phyloP scores from a whole-genome alignment of 202 grass and related monocot species.

The Tripidium arundinaceum region DNA sequence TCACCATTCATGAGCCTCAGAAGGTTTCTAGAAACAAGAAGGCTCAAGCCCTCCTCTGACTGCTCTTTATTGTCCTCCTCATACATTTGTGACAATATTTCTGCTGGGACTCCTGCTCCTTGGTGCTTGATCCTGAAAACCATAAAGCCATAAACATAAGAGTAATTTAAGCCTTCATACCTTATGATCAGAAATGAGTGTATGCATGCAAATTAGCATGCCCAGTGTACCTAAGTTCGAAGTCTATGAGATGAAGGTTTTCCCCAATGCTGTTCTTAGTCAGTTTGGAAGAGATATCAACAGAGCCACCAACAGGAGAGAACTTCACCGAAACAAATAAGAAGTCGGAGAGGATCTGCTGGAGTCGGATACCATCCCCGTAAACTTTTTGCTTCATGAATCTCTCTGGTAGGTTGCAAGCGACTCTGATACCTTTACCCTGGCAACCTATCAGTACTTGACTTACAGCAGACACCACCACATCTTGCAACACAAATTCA shows the following conservation, averaged over 20 bases:
- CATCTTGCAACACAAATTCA: slow-evolving; percentile 74
- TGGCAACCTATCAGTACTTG: slow-evolving; percentile 72
- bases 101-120: slow-evolving; percentile 54
- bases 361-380: slow-evolving; percentile 73
- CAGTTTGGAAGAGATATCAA: slow-evolving; percentile 56
- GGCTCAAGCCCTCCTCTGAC: slow-evolving; percentile 61
- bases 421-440: slow-evolving; percentile 73
- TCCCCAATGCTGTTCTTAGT: slow-evolving; percentile 68
- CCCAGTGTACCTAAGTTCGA: slow-evolving; percentile 64
- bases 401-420: slow-evolving; percentile 52
- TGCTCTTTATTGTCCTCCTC: slow-evolving; percentile 50
- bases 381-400: slow-evolving; percentile 70
- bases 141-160: slow-evolving; percentile 10
- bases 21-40: slow-evolving; percentile 78
- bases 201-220: neutral
- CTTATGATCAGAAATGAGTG: neutral
- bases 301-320: slow-evolving; percentile 68
- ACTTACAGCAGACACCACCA: slow-evolving; percentile 74
- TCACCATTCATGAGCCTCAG: slow-evolving; percentile 93
- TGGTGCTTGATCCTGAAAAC: slow-evolving; percentile 68
- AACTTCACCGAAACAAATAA: slow-evolving; percentile 80
- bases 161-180: slow-evolving; percentile 10
- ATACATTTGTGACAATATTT: slow-evolving; percentile 70
- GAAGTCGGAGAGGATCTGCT: slow-evolving; percentile 89
- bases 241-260: slow-evolving; percentile 71